phyloP scores from a whole-genome alignment of 768 basidiomycete species.

The Guyanaporus albipodus region DNA sequence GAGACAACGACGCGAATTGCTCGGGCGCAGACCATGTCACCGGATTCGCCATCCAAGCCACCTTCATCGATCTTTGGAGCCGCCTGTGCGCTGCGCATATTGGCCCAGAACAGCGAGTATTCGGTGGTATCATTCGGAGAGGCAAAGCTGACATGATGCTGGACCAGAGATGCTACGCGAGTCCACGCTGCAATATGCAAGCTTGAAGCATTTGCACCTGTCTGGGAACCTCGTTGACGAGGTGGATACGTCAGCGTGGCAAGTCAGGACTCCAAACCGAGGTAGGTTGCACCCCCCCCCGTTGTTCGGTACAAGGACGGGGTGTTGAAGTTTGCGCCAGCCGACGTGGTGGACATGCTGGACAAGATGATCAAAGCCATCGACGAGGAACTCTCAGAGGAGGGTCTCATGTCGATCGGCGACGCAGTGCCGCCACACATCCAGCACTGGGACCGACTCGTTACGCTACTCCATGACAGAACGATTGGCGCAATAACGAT shows the following conservation, averaged over 20 bases:
- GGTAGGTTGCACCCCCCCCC: neutral
- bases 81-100: conserved; percentile 19
- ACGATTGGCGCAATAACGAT: neutral
- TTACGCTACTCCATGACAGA: neutral
- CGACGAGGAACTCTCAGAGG: conserved; percentile 9
- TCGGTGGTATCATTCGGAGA: neutral
- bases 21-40: no score
- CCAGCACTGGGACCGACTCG: conserved; percentile 10
- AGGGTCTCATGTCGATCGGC: conserved; percentile 8
- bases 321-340: neutral
- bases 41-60: neutral
- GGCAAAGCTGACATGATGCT: neutral
- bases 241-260: conserved; percentile 14
- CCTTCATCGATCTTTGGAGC: conserved; percentile 25
- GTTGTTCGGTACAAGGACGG: neutral
- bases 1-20: no score
- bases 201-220: conserved; percentile 16
- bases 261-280: conserved; percentile 17
- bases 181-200: conserved; percentile 5
- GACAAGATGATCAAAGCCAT: conserved; percentile 4
- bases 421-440: conserved; percentile 8
- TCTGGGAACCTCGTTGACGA: conserved; percentile 14
- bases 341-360: neutral
- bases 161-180: conserved; percentile 11
- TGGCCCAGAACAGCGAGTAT: conserved; percentile 16